Evolutionary conservation across 208 protist species (phyloP), one percentile per base, ranked within the genome.

Genomic region (Leishmania gerbilli): DNA sequence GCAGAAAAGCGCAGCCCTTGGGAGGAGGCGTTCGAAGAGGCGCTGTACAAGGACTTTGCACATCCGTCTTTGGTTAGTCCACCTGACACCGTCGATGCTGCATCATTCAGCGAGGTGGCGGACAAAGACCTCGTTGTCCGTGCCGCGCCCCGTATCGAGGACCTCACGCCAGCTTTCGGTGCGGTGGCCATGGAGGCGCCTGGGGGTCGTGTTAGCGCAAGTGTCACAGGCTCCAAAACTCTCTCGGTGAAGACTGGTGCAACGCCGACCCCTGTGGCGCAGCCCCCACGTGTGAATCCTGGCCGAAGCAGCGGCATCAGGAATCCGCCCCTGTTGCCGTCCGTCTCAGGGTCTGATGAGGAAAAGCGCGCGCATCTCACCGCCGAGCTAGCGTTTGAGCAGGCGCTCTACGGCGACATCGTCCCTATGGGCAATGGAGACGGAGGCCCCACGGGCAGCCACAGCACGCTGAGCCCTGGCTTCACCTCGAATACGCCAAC

Each of bases 1-100:
- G 6, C 47, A 31, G 47, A 71, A 27, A 6, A 58, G 31, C 45
- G 7, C 40, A 84, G 69, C 42, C 58, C 68, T 3, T 37, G 55
- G 4, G 81, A 84, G 24, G 58, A 42, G 2, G 71, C 76, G 5
- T 84, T 84, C 45, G 81, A 84, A 2, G 76, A 77, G 27, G 81
- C 76, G 49, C 78, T 84, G 37, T 67, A 74, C 13, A 77, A 42
- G 21, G 76, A 27, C 60, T 67, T 77, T 27, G 24, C 71, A 3
- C 81, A 31, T 34, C 71, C 42, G 19, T 69, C 80, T 27, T 6
- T 34, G 8, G 24, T 42, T 9, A 3, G 15, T n/a, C 15, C n/a
- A 34, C 17, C 65, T 7, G 78, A 53, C 40, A 11, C 9, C 47
- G 11, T 31, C 11, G 5, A 47, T 27, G 19, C 34, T 2, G 8